Evolutionary conservation across 345 rosid genomes (phyloP).

Genomic region (Balakata baccata): DNA sequence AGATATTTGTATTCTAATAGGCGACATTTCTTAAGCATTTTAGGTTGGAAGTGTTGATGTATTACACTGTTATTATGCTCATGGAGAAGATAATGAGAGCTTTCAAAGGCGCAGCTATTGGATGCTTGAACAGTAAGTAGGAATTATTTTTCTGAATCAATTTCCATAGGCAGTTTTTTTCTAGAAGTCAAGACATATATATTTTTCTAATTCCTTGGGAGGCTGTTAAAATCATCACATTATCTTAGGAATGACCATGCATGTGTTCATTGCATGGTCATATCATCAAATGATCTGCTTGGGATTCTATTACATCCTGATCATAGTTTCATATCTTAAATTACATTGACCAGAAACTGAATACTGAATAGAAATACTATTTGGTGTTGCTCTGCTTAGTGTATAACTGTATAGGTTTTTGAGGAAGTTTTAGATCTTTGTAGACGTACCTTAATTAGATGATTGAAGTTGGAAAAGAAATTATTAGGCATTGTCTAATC

Average conservation of each 20-base stretch:
- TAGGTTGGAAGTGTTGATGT: slow-evolving; percentile 95
- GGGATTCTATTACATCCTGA: background rate
- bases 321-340: background rate
- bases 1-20: background rate
- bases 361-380: background rate
- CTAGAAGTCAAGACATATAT: background rate
- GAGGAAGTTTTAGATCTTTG: background rate
- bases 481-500: background rate
- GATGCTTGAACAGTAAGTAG: slow-evolving; percentile 88
- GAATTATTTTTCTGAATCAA: background rate
- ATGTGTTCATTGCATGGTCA: background rate
- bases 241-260: background rate
- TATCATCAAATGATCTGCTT: background rate
- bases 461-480: background rate
- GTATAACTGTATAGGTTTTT: background rate
- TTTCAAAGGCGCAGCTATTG: slow-evolving; percentile 97
- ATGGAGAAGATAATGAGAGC: slow-evolving; percentile 83
- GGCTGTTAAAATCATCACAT: background rate
- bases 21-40: slow-evolving; percentile 28
- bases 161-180: background rate
- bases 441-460: background rate
- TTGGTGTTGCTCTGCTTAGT: background rate
- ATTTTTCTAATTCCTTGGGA: background rate
- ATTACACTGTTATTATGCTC: slow-evolving; percentile 94
- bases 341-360: background rate